Evolutionary conservation across 129 eudicot genomes (phyloP).

Genomic region (Rutidosis leptorrhynchoides): DNA sequence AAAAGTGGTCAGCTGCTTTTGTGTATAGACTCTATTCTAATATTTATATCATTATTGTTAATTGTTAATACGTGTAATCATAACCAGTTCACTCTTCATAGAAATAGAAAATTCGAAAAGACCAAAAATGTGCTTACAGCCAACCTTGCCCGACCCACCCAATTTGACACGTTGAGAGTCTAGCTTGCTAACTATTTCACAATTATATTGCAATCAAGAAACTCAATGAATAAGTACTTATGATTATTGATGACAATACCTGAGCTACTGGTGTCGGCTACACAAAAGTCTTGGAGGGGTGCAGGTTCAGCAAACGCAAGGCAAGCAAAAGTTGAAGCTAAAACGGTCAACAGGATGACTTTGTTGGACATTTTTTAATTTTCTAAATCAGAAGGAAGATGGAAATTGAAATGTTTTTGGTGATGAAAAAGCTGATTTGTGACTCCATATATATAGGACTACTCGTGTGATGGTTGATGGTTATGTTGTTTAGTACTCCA

Average conservation of each 20-base stretch:
- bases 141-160: background rate
- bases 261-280: constrained; percentile 29
- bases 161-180: background rate
- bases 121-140: background rate
- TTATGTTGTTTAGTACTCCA: too few relatives aligned
- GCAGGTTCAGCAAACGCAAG: constrained; percentile 36
- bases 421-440: constrained; percentile 16
- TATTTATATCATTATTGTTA: too few relatives aligned
- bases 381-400: background rate
- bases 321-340: constrained; percentile 20
- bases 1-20: too few relatives aligned
- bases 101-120: too few relatives aligned
- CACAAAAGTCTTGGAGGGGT: constrained; percentile 45
- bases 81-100: too few relatives aligned
- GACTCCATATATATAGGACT: constrained; percentile 18
- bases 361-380: constrained; percentile 6
- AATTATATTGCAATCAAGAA: background rate
- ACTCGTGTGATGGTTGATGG: constrained; percentile 2
- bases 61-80: too few relatives aligned
- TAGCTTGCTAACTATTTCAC: too few relatives aligned
- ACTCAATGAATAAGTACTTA: background rate
- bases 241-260: constrained; percentile 17
- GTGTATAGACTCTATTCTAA: too few relatives aligned
- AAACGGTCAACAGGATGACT: constrained; percentile 4
- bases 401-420: background rate